Evolutionary conservation across 352 stramenopile genomes (phyloP), one percentile per base, ranked within the genome.

Genomic region (Pilasporangium apinafurcum): DNA sequence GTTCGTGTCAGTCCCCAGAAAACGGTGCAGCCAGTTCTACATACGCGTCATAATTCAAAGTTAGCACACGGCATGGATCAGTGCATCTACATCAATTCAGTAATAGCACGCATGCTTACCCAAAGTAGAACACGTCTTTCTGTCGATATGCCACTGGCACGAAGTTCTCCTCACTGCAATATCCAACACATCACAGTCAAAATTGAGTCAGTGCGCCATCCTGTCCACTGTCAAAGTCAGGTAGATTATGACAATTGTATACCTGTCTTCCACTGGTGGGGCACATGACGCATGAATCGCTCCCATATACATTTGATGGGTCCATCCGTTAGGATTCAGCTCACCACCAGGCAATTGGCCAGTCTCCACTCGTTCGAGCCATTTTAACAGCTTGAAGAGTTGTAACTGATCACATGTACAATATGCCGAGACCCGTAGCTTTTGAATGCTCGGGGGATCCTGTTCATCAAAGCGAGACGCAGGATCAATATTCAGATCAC

Each of bases 91-190:
- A n/a, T n/a, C 8, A 28, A 16, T 44, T n/a, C 17, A 46, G 8
- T 30, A 33, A 12, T 37, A 12, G 17, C 14, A 36, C 4, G 5
- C 9, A 18, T 8, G 50, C 75, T 16, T 58, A 91, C 76, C 68
- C 80, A 51, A 92, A 92, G 59, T 90, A 92, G 38, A 92, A 92
- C 20, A 82, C 80, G 37, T 90, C 72, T 38, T 92, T 92, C 46
- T 88, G 80, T 17, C 75, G 66, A 37, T 80, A 86, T 24, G 68
- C 61, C 13, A 68, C 48, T 26, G 55, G 59, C 36, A 79, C 56
- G 29, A 65, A 45, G 26, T 66, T 51, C 26, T 67, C 62, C 40
- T 65, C 52, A 45, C 47, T 56, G 20, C 13, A 29, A 2, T 17
- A 16, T 13, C 27, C n/a, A 9, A 9, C 17, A 29, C 8, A 27